These are phyloP conservation scores for Favolaschia claudopus DNA, from an alignment of 768 basidiomycete genomes.

Conservation along the genomic window DNA sequence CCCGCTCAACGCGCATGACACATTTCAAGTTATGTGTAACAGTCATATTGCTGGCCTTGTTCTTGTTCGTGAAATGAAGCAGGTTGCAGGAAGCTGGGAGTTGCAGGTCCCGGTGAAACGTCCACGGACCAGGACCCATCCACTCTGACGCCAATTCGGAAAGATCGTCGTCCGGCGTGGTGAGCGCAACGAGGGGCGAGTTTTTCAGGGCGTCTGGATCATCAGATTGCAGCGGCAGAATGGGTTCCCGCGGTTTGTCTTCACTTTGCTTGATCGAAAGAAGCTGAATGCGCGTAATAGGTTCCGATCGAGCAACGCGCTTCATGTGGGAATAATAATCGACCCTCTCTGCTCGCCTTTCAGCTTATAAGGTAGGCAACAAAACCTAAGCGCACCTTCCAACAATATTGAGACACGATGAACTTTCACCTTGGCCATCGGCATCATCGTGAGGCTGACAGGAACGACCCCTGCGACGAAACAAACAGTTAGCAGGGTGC, in stretches of 20 bases:
- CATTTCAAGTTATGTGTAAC: slow-evolving; percentile 84
- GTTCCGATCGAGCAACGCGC: slow-evolving; percentile 74
- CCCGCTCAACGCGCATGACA: slow-evolving; percentile 82
- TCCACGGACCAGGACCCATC: slow-evolving; percentile 91
- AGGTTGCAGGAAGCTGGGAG: slow-evolving; percentile 70
- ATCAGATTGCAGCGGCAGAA: slow-evolving; percentile 83
- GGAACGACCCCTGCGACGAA: slow-evolving; percentile 65
- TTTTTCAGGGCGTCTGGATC: slow-evolving; percentile 65
- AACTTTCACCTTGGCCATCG: slow-evolving; percentile 83
- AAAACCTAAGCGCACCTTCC: slow-evolving; percentile 67
- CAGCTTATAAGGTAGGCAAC: not conserved
- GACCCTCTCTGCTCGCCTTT: slow-evolving; percentile 65
- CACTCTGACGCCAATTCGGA: slow-evolving; percentile 64
- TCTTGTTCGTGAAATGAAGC: slow-evolving; percentile 83
- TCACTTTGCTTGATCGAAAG: slow-evolving; percentile 66
- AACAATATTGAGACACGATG: slow-evolving; percentile 75
- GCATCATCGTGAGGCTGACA: slow-evolving; percentile 81
- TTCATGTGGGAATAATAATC: slow-evolving; percentile 80
- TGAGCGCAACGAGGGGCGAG: slow-evolving; percentile 69
- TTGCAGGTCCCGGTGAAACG: slow-evolving; percentile 70
- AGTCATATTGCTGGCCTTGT: slow-evolving; percentile 75
- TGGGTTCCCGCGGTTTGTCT: slow-evolving; percentile 60
- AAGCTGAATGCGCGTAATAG: slow-evolving; percentile 64
- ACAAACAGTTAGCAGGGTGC: not conserved
- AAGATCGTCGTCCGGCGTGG: slow-evolving; percentile 56